Conservation (phyloP, 371 early-diverging fungal genomes). For the Lichtheimia ramosa region DNA sequence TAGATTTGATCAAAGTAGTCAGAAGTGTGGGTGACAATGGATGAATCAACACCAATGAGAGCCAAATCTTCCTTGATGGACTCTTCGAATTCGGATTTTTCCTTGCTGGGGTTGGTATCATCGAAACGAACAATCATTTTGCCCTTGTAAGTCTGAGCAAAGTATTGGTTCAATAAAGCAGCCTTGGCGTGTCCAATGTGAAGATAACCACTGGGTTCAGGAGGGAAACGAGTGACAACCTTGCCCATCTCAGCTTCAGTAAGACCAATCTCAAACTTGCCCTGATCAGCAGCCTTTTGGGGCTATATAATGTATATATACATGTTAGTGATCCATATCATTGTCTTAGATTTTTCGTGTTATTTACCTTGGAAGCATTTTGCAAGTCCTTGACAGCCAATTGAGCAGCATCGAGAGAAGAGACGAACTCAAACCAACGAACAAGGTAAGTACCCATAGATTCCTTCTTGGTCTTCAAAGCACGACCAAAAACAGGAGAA, state of each 20-base stretch:
- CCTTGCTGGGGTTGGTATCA: slow-evolving; percentile 99
- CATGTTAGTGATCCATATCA: too few species aligned
- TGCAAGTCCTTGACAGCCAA: slow-evolving; percentile 55
- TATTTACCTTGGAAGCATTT: slow-evolving; percentile 39
- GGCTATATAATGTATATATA: neutral
- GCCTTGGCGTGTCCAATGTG: slow-evolving; percentile 99
- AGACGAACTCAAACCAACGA: slow-evolving; percentile 84
- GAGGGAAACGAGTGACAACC: slow-evolving; percentile 98
- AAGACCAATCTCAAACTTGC: slow-evolving; percentile 91
- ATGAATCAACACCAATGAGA: slow-evolving; percentile 85
- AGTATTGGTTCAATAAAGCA: slow-evolving; percentile 97
- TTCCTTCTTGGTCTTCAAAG: slow-evolving; percentile 75
- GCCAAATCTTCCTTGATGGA: slow-evolving; percentile 91
- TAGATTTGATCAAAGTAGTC: slow-evolving; percentile 95
- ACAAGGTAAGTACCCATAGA: slow-evolving; percentile 69
- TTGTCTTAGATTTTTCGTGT: neutral
- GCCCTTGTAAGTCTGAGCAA: slow-evolving; percentile 93
- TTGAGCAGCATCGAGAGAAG: slow-evolving; percentile 59
- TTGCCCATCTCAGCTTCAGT: slow-evolving; percentile 80
- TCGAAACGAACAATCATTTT: slow-evolving; percentile 98
- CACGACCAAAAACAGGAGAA: slow-evolving; percentile 77
- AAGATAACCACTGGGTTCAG: slow-evolving; percentile 98
- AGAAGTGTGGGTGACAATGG: slow-evolving; percentile 88
- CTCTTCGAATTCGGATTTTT: slow-evolving; percentile 94
- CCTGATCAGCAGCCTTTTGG: slow-evolving; percentile 78